phyloP scores from a whole-genome alignment of 169 alveolate genomes.

The Eimeria sp. region DNA sequence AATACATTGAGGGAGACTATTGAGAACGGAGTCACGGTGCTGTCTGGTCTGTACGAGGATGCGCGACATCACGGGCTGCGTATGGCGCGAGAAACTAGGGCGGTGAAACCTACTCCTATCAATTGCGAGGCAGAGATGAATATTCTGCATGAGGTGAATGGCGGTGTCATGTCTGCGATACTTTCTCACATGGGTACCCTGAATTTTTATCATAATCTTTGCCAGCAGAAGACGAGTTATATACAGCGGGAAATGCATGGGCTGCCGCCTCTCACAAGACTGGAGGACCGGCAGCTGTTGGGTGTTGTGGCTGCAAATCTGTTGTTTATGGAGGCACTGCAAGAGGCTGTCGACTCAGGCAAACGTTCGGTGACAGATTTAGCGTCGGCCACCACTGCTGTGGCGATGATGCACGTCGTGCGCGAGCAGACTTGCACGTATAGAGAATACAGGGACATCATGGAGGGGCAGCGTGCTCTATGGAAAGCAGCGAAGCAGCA shows the following conservation, averaged over 20 bases:
- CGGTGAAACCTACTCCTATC: background rate
- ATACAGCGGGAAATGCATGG: background rate
- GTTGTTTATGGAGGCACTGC: background rate
- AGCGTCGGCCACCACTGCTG: background rate
- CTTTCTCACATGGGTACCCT: background rate
- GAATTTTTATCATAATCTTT: no score
- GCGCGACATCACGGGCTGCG: background rate
- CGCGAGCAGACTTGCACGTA: background rate
- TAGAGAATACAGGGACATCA: background rate
- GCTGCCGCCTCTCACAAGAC: background rate
- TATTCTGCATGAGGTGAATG: background rate
- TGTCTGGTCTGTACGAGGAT: background rate
- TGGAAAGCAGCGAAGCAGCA: background rate
- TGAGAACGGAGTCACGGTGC: background rate
- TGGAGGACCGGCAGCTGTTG: background rate
- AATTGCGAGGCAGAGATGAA: background rate
- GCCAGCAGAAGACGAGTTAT: background rate
- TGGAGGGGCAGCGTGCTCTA: background rate
- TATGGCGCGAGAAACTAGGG: background rate
- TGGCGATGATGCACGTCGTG: background rate
- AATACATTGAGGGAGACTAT: background rate
- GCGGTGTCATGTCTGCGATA: background rate
- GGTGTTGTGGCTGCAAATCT: background rate
- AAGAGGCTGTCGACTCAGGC: background rate
- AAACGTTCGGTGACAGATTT: background rate